Evolutionary conservation across 2,329 filamentous ascomycete genomes (phyloP), one percentile per base, ranked within the genome.

Genomic region (Cucurbitaria berberidis): DNA sequence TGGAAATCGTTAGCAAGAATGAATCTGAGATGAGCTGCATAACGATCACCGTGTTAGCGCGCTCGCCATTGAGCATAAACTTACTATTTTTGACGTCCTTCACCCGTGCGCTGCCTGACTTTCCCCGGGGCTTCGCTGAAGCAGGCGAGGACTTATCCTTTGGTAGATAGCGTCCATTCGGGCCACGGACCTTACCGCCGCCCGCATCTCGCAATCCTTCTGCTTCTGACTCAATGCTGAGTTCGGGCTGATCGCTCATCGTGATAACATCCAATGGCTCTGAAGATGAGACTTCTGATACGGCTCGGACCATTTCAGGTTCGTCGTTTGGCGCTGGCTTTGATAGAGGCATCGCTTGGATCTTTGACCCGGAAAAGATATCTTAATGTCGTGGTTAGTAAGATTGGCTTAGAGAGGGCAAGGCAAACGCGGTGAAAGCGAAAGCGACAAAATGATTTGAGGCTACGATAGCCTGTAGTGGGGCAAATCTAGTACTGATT

Each of bases 91-190:
- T 18, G 8, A 4, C 10, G 11, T 7, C 42, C 32, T 59, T 60
- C 2, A 32, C n/a, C 11, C n/a, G 35, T 13, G 9, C 18, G 22
- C 35, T 13, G 9, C 35, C 9, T 13, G 36, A 39, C 19, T 39
- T 39, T 22, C 36, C 19, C n/a, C 19, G 8, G 24, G 36, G 11
- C 15, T 51, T 51, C 18, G 39, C 41, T 5, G 36, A 30, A 7
- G 11, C 26, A 9, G 48, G 34, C 19, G 26, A 27, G 32, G 45
- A 5, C 11, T 41, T 34, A 10, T 24, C 18, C 13, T 45, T 45
- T n/a, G 54, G 45, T 29, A 63, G 21, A 40, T 53, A 63, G 10
- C 59, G 61, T 18, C 63, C 63, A 35, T 61, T 47, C 19, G 56
- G 48, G 26, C 63, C 61, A 18, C 59, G 63, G 32, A 58, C 50